Base-by-base conservation (phyloP, 2,329 filamentous ascomycete genomes). In the Fusarium redolens region DNA sequence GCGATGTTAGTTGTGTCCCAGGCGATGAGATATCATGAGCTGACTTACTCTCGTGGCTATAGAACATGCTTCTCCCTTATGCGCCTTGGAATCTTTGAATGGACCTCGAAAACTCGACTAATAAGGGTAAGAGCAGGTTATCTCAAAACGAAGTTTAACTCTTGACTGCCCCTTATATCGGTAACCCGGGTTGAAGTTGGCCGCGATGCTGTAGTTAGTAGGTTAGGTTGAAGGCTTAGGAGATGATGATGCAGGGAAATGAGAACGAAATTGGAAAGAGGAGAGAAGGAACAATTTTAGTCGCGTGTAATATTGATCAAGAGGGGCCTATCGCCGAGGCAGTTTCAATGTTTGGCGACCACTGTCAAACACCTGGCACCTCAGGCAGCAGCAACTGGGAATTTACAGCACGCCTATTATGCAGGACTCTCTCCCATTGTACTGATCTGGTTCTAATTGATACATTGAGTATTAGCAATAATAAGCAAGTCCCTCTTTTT, bases 41-140 rank as follows among this genome's bases (percentile, higher is more conserved):
- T 20, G 40, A 40, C 91, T 79, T 85, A 96, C 96, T 94, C 83
- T 98, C 95, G 84, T 97, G 94, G 77, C 93, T 97, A 85, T 97
- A 98, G 81, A 98, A 98, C 95, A 98, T 98, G 75, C 41, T 69
- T 60, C 43, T 62, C 51, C 59, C 13, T 30, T 22, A 45, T 43
- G n/a, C 33, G 48, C 18, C 45, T 40, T 31, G 7, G 30, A 22
- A 50, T 38, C 14, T 4, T 37, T 14, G 33, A 52, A 28, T 28
- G n/a, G 14, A 22, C 31, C 13, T 11, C 11, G 13, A 57, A 37
- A 44, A 4, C 37, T 50, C 7, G 17, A 33, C 47, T 8, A 33
- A 59, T 20, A 28, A 52, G 22, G 25, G 25, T 9, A 47, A 45
- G 38, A 20, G 14, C 45, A 41, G 25, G 6, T 18, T 38, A 40